Conservation (phyloP, 139 green algal genomes). For the Desmodesmus armatus region DNA sequence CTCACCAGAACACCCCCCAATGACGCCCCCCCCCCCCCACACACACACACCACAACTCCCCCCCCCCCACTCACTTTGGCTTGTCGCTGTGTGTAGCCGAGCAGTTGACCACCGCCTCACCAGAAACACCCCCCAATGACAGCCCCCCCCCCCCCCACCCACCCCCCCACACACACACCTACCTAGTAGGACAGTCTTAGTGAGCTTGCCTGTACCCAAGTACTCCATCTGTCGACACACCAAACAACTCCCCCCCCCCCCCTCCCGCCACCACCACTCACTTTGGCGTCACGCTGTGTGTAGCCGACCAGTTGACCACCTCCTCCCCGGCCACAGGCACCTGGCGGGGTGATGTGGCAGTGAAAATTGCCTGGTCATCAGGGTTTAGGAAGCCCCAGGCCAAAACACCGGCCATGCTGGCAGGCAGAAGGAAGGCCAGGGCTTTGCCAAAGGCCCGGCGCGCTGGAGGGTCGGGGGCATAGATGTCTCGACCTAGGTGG, state of each 20-base stretch:
- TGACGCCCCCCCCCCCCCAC: not conserved
- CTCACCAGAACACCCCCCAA: not conserved
- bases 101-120: not conserved
- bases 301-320: constrained; percentile 93
- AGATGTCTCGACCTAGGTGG: no score
- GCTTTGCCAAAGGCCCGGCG: not conserved
- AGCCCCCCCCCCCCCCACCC: no score
- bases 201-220: no score
- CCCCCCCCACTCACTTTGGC: constrained; percentile 50
- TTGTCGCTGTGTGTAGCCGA: not conserved
- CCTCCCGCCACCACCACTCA: constrained; percentile 36
- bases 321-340: constrained; percentile 31
- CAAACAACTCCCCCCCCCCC: not conserved
- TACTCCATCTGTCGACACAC: constrained; percentile 15
- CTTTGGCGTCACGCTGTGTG: constrained; percentile 80
- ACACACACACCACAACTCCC: not conserved
- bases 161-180: no score
- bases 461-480: no score
- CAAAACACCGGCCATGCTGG: constrained; percentile 36
- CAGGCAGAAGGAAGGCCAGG: constrained; percentile 3
- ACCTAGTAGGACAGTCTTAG: no score
- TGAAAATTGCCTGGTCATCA: constrained; percentile 19
- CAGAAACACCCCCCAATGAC: not conserved
- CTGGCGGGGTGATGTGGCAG: constrained; percentile 3
- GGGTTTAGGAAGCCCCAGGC: constrained; percentile 36